phyloP scores from a whole-genome alignment of 176 grass and related monocot genomes.

The Oryza longistaminata region DNA sequence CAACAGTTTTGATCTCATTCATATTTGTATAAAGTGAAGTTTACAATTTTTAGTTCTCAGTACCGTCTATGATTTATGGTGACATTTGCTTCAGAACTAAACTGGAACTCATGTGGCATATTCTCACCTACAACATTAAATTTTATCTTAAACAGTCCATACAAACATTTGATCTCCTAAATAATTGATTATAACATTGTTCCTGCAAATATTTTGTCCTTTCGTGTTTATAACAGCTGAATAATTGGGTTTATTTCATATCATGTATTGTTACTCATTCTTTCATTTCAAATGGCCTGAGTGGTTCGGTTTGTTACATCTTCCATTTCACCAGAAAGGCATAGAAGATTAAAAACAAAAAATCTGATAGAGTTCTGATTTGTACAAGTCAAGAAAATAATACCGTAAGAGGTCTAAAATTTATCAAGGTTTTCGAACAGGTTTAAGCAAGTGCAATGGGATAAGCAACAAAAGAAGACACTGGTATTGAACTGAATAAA shows the following conservation, averaged over 20 bases:
- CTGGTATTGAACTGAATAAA: not conserved
- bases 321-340: not conserved
- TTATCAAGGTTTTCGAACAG: not conserved
- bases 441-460: not conserved
- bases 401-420: not conserved
- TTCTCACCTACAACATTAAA: too few species aligned
- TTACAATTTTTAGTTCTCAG: too few species aligned
- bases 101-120: too few species aligned
- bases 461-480: not conserved
- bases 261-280: not conserved
- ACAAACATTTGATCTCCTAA: too few species aligned
- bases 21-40: not conserved
- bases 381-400: not conserved
- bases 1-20: not conserved
- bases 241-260: not conserved
- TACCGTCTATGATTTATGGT: too few species aligned
- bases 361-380: not conserved
- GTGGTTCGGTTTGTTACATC: not conserved
- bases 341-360: not conserved
- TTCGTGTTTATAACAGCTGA: slow-evolving; percentile 25
- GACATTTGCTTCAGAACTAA: too few species aligned
- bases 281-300: not conserved
- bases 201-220: not conserved
- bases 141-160: too few species aligned
- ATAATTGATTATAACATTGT: not conserved